A percentile compares a stretch with the other conserved stretches of the same genome.
Conservation (phyloP, 768 basidiomycete genomes). For the Psilocybe subaeruginosa region DNA sequence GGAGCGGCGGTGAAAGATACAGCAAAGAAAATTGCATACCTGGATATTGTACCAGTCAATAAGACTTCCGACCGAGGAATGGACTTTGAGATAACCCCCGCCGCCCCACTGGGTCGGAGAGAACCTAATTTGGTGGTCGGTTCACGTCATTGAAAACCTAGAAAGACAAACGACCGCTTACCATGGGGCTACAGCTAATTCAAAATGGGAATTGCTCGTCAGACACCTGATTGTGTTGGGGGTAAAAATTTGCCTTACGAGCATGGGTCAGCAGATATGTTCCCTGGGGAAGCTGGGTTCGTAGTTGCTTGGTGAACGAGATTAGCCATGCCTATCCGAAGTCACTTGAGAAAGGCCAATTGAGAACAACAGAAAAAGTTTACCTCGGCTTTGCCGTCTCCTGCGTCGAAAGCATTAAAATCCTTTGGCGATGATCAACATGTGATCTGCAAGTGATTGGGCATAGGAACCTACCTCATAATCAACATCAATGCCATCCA, state of each 20-base stretch:
- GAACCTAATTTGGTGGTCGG: slow-evolving; percentile 35
- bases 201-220: slow-evolving; percentile 1
- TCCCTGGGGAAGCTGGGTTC: slow-evolving; percentile 48
- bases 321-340: slow-evolving; percentile 49
- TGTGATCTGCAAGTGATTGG: not conserved
- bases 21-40: slow-evolving; percentile 30
- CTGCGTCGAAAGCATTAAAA: slow-evolving; percentile 59
- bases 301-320: slow-evolving; percentile 54
- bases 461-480: slow-evolving; percentile 49
- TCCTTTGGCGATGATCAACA: slow-evolving; percentile 40
- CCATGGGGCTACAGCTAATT: slow-evolving; percentile 53
- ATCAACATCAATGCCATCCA: slow-evolving; percentile 79
- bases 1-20: not conserved
- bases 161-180: slow-evolving; percentile 13
- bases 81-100: slow-evolving; percentile 60
- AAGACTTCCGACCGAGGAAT: slow-evolving; percentile 51
- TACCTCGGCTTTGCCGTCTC: slow-evolving; percentile 55
- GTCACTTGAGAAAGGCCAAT: not conserved
- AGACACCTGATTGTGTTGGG: slow-evolving; percentile 4
- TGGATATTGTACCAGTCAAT: slow-evolving; percentile 71
- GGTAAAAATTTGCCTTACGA: slow-evolving; percentile 36
- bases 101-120: slow-evolving; percentile 41
- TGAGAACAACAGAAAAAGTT: not conserved
- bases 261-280: slow-evolving; percentile 59
- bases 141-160: not conserved